phyloP scores from a whole-genome alignment of 805 yeast genomes.

The Jamesozyma hellenica region DNA sequence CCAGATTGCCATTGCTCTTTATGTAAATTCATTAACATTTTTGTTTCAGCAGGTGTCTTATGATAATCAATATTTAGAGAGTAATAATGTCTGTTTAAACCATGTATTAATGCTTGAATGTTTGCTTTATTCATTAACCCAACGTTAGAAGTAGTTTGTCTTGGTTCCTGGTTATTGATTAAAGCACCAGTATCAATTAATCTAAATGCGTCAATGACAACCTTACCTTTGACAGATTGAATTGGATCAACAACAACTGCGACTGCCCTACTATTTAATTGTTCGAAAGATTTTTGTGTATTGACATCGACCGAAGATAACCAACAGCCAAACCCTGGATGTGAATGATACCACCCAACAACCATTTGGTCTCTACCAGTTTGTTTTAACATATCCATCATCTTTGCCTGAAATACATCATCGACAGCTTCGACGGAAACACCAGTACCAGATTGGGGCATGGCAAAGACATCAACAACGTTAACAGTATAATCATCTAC shows the following conservation, averaged over 20 bases:
- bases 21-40: constrained; percentile 87
- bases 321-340: constrained; percentile 99
- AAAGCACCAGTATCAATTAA: constrained; percentile 76
- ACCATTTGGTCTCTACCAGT: constrained; percentile 99
- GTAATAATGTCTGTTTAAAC: constrained; percentile 92
- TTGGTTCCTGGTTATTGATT: constrained; percentile 95
- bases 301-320: constrained; percentile 92
- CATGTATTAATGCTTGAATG: constrained; percentile 93
- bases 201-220: constrained; percentile 96
- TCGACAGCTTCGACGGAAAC: constrained; percentile 98
- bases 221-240: constrained; percentile 97
- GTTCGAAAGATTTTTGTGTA: constrained; percentile 96
- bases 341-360: constrained; percentile 99
- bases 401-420: constrained; percentile 94
- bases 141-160: constrained; percentile 92
- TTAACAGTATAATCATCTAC: constrained; percentile 95
- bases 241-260: constrained; percentile 98
- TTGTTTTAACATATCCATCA: constrained; percentile 99
- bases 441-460: constrained; percentile 99
- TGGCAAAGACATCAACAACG: constrained; percentile 96
- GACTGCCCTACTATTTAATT: constrained; percentile 87
- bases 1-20: constrained; percentile 96
- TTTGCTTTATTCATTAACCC: constrained; percentile 94
- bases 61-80: constrained; percentile 90
- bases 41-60: constrained; percentile 85